Percentiles rank a stretch among this genome's conserved stretches.
phyloP scores from a whole-genome alignment of 352 stramenopile genomes.

The Globisporangium emineosum region DNA sequence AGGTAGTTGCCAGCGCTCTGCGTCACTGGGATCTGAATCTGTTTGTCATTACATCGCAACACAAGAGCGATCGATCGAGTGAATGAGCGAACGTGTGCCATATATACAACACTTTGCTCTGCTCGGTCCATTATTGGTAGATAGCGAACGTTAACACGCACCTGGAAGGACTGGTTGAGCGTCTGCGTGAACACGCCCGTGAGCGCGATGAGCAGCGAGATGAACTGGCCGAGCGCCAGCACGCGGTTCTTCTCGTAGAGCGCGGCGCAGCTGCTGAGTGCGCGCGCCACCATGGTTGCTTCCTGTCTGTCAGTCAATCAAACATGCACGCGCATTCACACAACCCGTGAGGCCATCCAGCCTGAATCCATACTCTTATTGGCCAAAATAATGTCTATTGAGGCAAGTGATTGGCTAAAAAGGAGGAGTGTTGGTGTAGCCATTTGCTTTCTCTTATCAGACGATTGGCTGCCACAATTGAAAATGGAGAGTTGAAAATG shows the following conservation, averaged over 20 bases:
- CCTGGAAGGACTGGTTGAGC: conserved; percentile 77
- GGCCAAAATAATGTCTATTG: neutral
- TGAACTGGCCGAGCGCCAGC: conserved; percentile 81
- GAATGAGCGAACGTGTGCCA: neutral
- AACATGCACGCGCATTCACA: neutral
- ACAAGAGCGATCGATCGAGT: neutral
- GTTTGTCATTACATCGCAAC: neutral
- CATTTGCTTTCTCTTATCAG: conserved; percentile 4
- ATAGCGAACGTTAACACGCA: conserved; percentile 8
- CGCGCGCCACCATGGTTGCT: neutral
- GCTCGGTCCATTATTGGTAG: neutral
- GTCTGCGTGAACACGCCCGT: conserved; percentile 86
- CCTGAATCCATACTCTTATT: neutral
- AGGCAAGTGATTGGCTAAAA: neutral
- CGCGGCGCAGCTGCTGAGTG: conserved; percentile 8
- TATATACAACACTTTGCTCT: neutral
- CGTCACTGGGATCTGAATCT: conserved; percentile 76
- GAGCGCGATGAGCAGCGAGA: conserved; percentile 85
- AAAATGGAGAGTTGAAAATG: neutral
- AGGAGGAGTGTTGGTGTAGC: neutral
- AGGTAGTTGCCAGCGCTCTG: conserved; percentile 75
- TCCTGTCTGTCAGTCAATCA: neutral
- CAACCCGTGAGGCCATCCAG: neutral
- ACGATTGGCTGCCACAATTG: neutral
- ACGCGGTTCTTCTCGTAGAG: conserved; percentile 53